These are phyloP conservation scores for Pythium rishiriense DNA, from an alignment of 352 stramenopile genomes.

Conservation along the genomic window DNA sequence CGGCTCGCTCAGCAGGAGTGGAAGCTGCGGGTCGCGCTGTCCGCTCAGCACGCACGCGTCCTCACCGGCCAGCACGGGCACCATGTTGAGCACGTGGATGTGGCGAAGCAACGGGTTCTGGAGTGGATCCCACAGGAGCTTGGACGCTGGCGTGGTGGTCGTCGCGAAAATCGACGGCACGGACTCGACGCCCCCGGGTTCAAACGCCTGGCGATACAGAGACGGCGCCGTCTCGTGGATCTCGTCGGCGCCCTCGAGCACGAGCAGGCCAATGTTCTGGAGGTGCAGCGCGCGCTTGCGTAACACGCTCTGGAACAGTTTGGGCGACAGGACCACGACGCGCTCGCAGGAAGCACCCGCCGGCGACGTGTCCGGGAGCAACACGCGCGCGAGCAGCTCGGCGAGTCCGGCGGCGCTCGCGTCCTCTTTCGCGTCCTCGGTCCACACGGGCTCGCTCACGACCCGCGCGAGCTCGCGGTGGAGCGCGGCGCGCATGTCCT, in stretches of 20 bases:
- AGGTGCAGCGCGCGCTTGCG: conserved; percentile 34
- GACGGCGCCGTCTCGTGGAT: conserved; percentile 60
- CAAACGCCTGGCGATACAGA: conserved; percentile 46
- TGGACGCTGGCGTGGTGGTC: conserved; percentile 47
- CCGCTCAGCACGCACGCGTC: conserved; percentile 22
- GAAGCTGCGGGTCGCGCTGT: conserved; percentile 29
- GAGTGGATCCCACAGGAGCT: conserved; percentile 44
- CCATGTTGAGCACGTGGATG: conserved; percentile 63
- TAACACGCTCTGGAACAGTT: conserved; percentile 40
- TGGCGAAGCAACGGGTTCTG: conserved; percentile 62
- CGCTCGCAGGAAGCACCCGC: not conserved
- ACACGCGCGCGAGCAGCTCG: not conserved
- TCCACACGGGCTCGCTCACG: conserved; percentile 39
- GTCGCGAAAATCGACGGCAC: conserved; percentile 61
- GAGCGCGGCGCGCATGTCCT: conserved; percentile 31
- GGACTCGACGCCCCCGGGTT: conserved; percentile 10
- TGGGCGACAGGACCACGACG: conserved; percentile 50
- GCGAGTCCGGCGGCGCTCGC: not conserved
- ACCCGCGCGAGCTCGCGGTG: conserved; percentile 44
- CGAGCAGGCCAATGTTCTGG: conserved; percentile 43
- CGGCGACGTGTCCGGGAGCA: not conserved
- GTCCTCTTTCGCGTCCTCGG: conserved; percentile 13
- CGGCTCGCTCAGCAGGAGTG: conserved; percentile 47
- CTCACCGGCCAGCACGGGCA: conserved; percentile 38
- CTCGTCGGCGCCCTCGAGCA: conserved; percentile 67